Conservation (phyloP, 2,329 filamentous ascomycete species). For the Colletotrichum lini region DNA sequence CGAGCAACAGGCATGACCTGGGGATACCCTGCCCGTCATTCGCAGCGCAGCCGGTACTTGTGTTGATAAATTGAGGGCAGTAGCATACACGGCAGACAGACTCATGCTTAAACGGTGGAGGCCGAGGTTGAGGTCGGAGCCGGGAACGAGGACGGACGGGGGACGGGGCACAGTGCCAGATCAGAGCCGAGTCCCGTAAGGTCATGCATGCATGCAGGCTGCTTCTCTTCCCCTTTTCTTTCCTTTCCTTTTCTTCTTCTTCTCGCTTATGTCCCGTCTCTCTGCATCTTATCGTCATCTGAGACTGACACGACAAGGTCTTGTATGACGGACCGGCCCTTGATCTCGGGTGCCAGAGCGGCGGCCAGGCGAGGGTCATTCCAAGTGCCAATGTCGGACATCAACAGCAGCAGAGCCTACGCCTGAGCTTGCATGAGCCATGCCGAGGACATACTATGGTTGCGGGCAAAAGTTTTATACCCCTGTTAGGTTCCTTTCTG, state of each 20-base stretch:
- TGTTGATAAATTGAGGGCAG: background rate
- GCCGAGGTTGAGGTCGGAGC: background rate
- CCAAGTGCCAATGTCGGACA: conserved; percentile 32
- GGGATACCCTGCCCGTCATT: conserved; percentile 8
- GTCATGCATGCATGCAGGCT: background rate
- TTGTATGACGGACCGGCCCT: conserved; percentile 30
- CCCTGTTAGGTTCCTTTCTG: too few relatives aligned
- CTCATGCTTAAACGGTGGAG: conserved; percentile 34
- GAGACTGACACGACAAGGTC: conserved; percentile 15
- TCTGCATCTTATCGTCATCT: conserved; percentile 21
- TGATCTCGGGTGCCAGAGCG: conserved; percentile 20
- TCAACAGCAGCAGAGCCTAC: conserved; percentile 24
- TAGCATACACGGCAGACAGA: conserved; percentile 14
- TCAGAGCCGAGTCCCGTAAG: conserved; percentile 8
- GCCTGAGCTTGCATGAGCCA: conserved; percentile 20
- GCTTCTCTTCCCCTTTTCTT: background rate
- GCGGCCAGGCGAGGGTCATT: background rate
- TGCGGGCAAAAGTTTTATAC: background rate
- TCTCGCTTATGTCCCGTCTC: background rate
- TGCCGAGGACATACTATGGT: conserved; percentile 24
- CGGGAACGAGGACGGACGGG: too few relatives aligned
- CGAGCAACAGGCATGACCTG: conserved; percentile 20
- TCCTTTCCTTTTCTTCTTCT: conserved; percentile 3
- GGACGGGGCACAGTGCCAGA: conserved; percentile 6
- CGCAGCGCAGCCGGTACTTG: conserved; percentile 28